Evolutionary conservation across 2,329 filamentous ascomycete genomes (phyloP), one percentile per base, ranked within the genome.

Genomic region (Dactylellina drechsleri): DNA sequence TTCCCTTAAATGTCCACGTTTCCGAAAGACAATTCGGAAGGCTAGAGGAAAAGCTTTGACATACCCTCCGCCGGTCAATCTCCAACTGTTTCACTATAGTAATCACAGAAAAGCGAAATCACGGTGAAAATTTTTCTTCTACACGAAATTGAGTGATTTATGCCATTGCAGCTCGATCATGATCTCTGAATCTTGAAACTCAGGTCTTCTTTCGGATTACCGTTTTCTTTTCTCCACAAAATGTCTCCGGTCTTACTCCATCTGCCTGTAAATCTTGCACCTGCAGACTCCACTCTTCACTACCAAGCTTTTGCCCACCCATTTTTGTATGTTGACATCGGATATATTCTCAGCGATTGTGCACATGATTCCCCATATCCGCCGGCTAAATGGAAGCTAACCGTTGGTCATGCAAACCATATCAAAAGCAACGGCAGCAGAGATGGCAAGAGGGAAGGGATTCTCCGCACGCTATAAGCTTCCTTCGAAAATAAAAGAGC

Each of bases 311-410:
- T 36, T 36, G 31, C 31, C 2, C 31, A 36, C 31, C 23, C 31
- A 5, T 15, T 64, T 58, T 71, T 26, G 52, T 53, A 59, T 45
- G n/a, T 26, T 59, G 15, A 40, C 26, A 58, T 65, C 66, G 66
- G 66, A 71, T 71, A 71, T 64, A 64, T 53, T 59, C 15, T 18
- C 43, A 15, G 15, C 31, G 23, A 18, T 53, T 26, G 49, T 18
- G 58, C 64, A 68, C 71, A 64, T 75, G 71, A 75, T 75, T 68
- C 71, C 71, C 71, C 71, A 75, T 68, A 75, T 54, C 71, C 71
- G 71, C 64, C 71, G 71, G 71, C 58, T 75, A 75, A 75, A 68
- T 75, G 71, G 66, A 65, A 75, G 71, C 71, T 75, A 66, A 40
- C 64, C 64, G 64, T 62, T 16, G 49, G 18, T 59, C 16, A 36